phyloP scores from a whole-genome alignment of 495 filamentous ascomycete species.

The Schizothecium vesticola region DNA sequence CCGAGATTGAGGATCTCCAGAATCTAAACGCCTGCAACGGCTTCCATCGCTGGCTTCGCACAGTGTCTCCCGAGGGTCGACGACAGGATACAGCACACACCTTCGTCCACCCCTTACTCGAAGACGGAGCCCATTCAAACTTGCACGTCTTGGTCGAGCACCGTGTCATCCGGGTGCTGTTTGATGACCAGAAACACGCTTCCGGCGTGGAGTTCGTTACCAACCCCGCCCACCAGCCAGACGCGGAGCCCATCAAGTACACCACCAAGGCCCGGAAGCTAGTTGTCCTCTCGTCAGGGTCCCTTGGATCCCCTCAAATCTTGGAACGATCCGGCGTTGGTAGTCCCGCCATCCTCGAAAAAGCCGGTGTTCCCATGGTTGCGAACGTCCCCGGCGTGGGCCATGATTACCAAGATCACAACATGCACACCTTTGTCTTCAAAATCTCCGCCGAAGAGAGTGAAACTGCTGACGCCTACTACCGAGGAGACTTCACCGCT shows the following conservation, averaged over 20 bases:
- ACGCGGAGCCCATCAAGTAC: not conserved
- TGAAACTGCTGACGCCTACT: slow-evolving; percentile 35
- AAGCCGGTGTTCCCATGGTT: slow-evolving; percentile 29
- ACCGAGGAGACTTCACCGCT: slow-evolving; percentile 16
- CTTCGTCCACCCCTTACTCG: slow-evolving; percentile 43
- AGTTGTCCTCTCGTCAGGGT: slow-evolving; percentile 58
- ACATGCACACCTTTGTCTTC: slow-evolving; percentile 31
- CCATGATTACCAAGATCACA: slow-evolving; percentile 46
- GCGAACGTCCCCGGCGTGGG: slow-evolving; percentile 47
- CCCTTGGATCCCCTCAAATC: slow-evolving; percentile 49
- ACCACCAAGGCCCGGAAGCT: slow-evolving; percentile 38
- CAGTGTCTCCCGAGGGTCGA: slow-evolving; percentile 37
- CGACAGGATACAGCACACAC: slow-evolving; percentile 43
- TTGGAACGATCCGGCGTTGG: slow-evolving; percentile 62
- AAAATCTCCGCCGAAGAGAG: slow-evolving; percentile 23
- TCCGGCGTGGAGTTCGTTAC: slow-evolving; percentile 42
- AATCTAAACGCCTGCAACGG: slow-evolving; percentile 36
- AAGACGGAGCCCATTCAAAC: slow-evolving; percentile 43
- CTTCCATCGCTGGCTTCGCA: slow-evolving; percentile 30
- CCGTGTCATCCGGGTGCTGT: slow-evolving; percentile 47
- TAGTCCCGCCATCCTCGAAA: slow-evolving; percentile 27
- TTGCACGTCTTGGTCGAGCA: slow-evolving; percentile 49
- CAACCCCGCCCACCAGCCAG: slow-evolving; percentile 18
- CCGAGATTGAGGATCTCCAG: slow-evolving; percentile 41
- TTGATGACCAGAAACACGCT: slow-evolving; percentile 42